Base-by-base conservation (phyloP, 768 basidiomycete genomes). In the Auricularia heimuer region DNA sequence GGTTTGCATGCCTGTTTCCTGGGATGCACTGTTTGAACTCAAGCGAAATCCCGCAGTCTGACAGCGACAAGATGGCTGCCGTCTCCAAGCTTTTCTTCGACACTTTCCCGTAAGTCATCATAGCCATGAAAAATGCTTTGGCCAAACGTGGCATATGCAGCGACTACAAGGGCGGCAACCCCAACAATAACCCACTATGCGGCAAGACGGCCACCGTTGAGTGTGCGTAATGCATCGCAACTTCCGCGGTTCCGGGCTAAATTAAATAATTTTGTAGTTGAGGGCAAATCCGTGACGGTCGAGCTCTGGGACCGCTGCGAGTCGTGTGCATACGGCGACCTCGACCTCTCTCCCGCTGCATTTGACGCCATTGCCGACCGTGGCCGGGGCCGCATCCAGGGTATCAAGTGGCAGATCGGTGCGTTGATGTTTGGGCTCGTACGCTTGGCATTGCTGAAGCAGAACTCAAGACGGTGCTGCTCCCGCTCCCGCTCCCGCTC, bases 171-270 rank as follows among this genome's bases (percentile, higher is more conserved):
- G 47, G 47, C 14, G 47, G 47, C 18, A 84, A 93, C 78, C 87
- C 90, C 33, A 93, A 92, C 74, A 70, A 67, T 64, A 92, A 94
- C 77, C 89, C 91, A 39, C 73, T 93, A 63, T 93, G 92, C 72
- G 76, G 76, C 68, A 79, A 75, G 70, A 68, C 75, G 63, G 75
- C 88, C 63, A 69, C 24, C 0, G 75, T 75, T 4, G 66, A 24
- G 37, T 14, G 54, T 42, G 39, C 39, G 39, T 42, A 2, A 14
- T 8, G 8, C 12, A 14, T 42, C 39, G 39, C 8, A 42, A 42
- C 39, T 42, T 42, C 39, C 8, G 39, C 8, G 39, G 39, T 42
- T 8, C 39, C 39, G 39, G 12, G 39, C 39, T 42, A 14, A 42
- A 42, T 42, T 14, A 42, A 14, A 42, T 14, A 42, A 42, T 42